These are phyloP conservation scores for Fraxinus floribunda DNA, from an alignment of 305 asterid genomes.

Conservation along the genomic window DNA sequence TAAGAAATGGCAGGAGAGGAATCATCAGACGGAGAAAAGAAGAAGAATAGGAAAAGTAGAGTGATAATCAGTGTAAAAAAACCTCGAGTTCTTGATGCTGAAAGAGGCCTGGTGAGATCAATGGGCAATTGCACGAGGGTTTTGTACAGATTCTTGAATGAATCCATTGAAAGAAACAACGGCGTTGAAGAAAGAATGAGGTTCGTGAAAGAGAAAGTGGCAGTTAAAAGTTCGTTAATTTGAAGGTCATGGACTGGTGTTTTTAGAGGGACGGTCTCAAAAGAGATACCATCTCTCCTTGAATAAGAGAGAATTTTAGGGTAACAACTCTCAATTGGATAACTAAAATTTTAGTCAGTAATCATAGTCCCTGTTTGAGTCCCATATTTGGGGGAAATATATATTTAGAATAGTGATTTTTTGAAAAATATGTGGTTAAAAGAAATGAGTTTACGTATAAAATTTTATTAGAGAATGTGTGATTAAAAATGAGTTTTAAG, in stretches of 20 bases:
- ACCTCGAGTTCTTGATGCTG: constrained; percentile 29
- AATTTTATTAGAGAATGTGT: no score
- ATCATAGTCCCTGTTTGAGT: no score
- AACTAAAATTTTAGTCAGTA: no score
- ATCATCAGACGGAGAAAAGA: constrained; percentile 26
- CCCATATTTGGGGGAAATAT: no score
- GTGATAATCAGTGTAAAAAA: constrained; percentile 33
- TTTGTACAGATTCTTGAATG: constrained; percentile 29
- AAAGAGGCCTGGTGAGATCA: constrained; percentile 16
- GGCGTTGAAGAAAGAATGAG: constrained; percentile 18
- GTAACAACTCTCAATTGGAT: no score
- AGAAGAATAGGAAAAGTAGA: constrained; percentile 30
- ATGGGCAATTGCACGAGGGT: constrained; percentile 20
- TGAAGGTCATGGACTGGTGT: neutral
- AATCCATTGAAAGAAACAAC: constrained; percentile 34
- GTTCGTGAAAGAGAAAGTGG: neutral
- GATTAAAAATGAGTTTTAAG: no score
- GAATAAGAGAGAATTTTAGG: neutral
- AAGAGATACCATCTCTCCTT: neutral
- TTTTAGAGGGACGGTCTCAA: neutral
- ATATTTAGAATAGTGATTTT: no score
- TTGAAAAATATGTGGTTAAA: no score
- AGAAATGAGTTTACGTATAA: no score
- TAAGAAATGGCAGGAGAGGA: constrained; percentile 25
- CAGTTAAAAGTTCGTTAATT: neutral